These are phyloP conservation scores for Orbilia oligospora DNA, from an alignment of 2,329 filamentous ascomycete species.

Conservation along the genomic window DNA sequence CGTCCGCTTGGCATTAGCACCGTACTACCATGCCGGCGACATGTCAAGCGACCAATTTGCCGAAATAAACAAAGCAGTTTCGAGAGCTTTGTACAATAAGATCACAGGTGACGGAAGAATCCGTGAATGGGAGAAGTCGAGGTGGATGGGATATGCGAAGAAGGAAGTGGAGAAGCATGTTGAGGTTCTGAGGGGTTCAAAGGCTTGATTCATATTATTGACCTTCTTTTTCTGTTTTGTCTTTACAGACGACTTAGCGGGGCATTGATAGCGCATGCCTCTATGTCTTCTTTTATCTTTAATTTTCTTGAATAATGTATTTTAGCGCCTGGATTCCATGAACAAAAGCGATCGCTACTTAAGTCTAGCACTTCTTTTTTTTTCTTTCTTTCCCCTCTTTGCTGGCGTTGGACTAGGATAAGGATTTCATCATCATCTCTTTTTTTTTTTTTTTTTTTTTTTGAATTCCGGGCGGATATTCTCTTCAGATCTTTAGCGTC, in stretches of 20 bases:
- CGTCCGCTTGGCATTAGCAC: conserved; percentile 85
- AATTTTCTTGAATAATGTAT: conserved; percentile 14
- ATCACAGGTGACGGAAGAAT: conserved; percentile 60
- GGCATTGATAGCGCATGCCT: neutral
- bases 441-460: neutral
- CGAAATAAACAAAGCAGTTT: conserved; percentile 90
- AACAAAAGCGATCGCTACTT: conserved; percentile 1
- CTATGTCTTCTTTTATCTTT: neutral
- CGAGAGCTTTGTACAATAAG: conserved; percentile 83
- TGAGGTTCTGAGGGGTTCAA: conserved; percentile 31
- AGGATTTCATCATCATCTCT: neutral
- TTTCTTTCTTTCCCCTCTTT: too few species aligned
- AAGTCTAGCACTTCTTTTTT: neutral
- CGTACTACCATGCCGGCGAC: conserved; percentile 79
- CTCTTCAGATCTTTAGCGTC: neutral
- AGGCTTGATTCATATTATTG: conserved; percentile 20
- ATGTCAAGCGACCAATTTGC: conserved; percentile 92
- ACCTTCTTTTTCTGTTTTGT: neutral
- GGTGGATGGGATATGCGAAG: conserved; percentile 68
- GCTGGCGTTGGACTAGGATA: conserved; percentile 27
- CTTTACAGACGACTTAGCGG: neutral
- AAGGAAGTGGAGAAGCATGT: conserved; percentile 66
- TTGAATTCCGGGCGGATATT: conserved; percentile 17
- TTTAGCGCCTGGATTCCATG: conserved; percentile 8
- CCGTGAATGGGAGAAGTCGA: conserved; percentile 53